These are phyloP conservation scores for Pseudomassariella vexata DNA, from an alignment of 2,329 filamentous ascomycete genomes.

Conservation along the genomic window DNA sequence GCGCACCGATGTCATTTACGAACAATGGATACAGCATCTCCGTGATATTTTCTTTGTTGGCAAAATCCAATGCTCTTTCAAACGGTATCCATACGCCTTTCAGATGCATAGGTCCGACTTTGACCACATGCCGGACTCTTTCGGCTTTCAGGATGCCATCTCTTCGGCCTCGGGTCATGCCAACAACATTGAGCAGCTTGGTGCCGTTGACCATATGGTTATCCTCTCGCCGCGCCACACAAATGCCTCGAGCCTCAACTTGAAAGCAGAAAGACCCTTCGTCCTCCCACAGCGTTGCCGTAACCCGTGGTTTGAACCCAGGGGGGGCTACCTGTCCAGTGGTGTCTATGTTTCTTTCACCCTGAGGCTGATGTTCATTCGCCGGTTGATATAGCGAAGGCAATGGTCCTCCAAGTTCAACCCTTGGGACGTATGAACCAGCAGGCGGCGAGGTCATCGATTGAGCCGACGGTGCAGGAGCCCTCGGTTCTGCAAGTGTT, in stretches of 20 bases:
- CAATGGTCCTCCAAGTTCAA: too few species aligned
- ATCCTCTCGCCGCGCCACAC: slow-evolving; percentile 83
- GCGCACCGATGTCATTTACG: slow-evolving; percentile 1
- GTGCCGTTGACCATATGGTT: slow-evolving; percentile 98
- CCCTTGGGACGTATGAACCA: too few species aligned
- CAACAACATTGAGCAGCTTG: slow-evolving; percentile 91
- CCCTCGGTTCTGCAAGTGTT: too few species aligned
- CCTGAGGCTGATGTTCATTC: too few species aligned
- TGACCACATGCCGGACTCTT: slow-evolving; percentile 93
- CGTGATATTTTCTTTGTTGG: slow-evolving; percentile 2
- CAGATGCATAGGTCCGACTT: slow-evolving; percentile 97
- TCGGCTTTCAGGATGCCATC: slow-evolving; percentile 97
- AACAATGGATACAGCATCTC: slow-evolving; percentile 3
- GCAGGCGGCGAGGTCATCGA: too few species aligned
- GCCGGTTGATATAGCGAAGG: too few species aligned
- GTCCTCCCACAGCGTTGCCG: slow-evolving; percentile 95
- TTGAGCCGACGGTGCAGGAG: too few species aligned
- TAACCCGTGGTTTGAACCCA: slow-evolving; percentile 93
- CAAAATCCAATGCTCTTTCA: too few species aligned
- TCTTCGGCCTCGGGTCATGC: slow-evolving; percentile 90
- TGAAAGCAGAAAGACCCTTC: slow-evolving; percentile 97
- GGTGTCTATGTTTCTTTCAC: slow-evolving; percentile 59
- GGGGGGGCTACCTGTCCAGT: slow-evolving; percentile 90
- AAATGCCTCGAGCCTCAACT: slow-evolving; percentile 92
- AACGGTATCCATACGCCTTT: slow-evolving; percentile 98